Conservation (phyloP, 176 grass and related monocot genomes). For the Aegilops longissima region DNA sequence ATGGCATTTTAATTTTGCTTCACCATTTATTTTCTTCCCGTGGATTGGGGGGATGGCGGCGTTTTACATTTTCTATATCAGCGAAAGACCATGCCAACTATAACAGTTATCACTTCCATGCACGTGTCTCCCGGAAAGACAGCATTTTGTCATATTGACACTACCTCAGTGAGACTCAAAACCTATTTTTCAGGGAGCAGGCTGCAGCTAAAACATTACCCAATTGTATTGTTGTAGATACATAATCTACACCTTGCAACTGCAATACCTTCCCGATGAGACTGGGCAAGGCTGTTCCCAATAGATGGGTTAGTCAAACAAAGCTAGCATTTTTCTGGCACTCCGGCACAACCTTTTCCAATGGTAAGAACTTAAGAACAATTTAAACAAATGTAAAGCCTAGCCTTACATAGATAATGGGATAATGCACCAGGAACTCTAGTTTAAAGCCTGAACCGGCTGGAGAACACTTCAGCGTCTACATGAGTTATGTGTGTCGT, state of each 20-base stretch:
- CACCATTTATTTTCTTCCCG: background rate
- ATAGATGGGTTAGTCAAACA: background rate
- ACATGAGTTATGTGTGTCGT: background rate
- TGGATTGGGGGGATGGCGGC: background rate
- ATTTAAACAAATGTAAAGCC: background rate
- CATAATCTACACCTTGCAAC: conserved; percentile 18
- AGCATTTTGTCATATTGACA: background rate
- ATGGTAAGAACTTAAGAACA: background rate
- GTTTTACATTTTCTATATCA: background rate
- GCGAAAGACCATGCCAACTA: background rate
- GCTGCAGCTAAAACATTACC: background rate
- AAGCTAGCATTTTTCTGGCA: conserved; percentile 11
- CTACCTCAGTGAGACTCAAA: background rate
- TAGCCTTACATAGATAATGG: background rate
- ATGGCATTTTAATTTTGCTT: background rate
- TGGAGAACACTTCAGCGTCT: background rate
- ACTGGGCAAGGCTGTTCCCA: background rate
- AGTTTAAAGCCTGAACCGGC: background rate
- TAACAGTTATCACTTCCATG: background rate
- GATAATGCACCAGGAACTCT: background rate
- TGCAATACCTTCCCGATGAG: background rate
- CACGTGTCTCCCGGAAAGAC: background rate
- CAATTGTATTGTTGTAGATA: background rate
- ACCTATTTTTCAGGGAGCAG: background rate
- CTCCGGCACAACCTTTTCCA: background rate